These are phyloP conservation scores for Pneumocystis wakefieldiae DNA, from an alignment of 1,139 yeast genomes.

Conservation along the genomic window DNA sequence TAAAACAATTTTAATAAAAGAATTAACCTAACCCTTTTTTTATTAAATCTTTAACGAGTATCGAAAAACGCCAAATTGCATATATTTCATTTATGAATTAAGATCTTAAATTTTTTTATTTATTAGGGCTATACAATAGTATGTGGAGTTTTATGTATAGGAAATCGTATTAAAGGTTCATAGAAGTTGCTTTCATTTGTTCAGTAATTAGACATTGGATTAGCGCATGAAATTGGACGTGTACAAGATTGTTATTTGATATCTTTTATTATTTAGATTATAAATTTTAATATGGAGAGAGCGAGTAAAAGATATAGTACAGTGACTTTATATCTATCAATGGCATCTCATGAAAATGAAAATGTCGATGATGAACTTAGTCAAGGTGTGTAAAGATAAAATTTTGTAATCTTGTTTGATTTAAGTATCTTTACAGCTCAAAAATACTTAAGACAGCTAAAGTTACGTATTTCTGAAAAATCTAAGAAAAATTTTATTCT, in stretches of 20 bases:
- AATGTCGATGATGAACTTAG: conserved; percentile 28
- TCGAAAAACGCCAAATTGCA: no score
- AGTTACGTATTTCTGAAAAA: conserved; percentile 26
- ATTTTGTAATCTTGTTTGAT: background rate
- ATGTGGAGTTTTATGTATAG: background rate
- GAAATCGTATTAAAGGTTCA: background rate
- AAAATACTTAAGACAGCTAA: conserved; percentile 24
- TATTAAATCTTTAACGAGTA: no score
- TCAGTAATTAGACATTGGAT: background rate
- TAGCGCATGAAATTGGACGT: background rate
- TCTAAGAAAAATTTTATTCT: conserved; percentile 27
- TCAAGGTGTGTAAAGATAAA: conserved; percentile 4
- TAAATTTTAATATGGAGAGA: conserved; percentile 18
- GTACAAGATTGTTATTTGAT: background rate
- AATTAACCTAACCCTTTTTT: no score
- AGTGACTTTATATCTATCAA: conserved; percentile 24
- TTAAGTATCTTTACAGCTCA: conserved; percentile 19
- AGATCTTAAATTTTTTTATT: background rate
- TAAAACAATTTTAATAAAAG: no score
- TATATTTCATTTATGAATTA: no score
- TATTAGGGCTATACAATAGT: background rate
- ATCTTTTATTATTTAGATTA: background rate
- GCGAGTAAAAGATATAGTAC: conserved; percentile 21
- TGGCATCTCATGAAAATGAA: conserved; percentile 26
- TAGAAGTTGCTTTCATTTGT: background rate